phyloP scores from a whole-genome alignment of 768 basidiomycete genomes.

The Tylopilus plumbeoviolaceoides region DNA sequence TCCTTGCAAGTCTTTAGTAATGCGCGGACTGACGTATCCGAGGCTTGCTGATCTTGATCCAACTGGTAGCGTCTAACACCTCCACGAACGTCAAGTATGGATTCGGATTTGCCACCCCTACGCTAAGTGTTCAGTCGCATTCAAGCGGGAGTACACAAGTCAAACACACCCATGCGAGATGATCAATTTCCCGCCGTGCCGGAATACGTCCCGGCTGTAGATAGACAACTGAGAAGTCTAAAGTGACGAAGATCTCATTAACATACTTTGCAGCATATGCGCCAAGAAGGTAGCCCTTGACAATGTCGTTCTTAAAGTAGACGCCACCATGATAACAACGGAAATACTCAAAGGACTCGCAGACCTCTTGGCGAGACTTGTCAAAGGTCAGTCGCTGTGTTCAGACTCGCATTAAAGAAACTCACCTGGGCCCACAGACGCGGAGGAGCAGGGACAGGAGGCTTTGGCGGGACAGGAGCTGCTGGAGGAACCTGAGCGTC shows the following conservation, averaged over 20 bases:
- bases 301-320: constrained; percentile 56
- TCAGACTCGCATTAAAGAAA: background rate
- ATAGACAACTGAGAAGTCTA: constrained; percentile 8
- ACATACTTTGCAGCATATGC: constrained; percentile 63
- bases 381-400: background rate
- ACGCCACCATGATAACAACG: constrained; percentile 77
- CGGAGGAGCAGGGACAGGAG: constrained; percentile 28
- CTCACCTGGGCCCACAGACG: constrained; percentile 45
- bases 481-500: constrained; percentile 15
- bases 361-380: constrained; percentile 81
- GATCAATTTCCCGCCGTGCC: constrained; percentile 62
- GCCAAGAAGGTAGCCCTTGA: constrained; percentile 73
- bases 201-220: constrained; percentile 64
- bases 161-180: constrained; percentile 75
- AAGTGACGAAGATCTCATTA: background rate
- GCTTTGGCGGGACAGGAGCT: constrained; percentile 6
- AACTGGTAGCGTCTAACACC: constrained; percentile 38
- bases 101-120: constrained; percentile 70
- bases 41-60: constrained; percentile 63
- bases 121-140: background rate
- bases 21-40: constrained; percentile 69
- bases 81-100: constrained; percentile 37
- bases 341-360: constrained; percentile 70
- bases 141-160: background rate
- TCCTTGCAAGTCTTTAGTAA: constrained; percentile 54